These are phyloP conservation scores for Suillus ampliporus DNA, from an alignment of 768 basidiomycete species.

Conservation along the genomic window DNA sequence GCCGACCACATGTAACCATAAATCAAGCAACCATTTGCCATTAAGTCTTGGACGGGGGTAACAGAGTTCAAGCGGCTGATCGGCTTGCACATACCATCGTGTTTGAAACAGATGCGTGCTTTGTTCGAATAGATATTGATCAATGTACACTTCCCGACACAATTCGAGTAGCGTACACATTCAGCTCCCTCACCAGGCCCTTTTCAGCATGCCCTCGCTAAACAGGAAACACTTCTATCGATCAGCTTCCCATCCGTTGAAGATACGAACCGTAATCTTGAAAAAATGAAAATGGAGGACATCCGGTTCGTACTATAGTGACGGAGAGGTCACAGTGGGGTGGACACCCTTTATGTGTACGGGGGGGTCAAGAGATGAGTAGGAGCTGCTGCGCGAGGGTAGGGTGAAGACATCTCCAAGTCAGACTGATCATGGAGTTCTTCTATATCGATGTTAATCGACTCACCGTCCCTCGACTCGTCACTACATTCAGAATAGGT, in stretches of 20 bases:
- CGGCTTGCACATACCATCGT: no score
- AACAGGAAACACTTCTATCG: no score
- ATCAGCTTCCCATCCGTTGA: conserved; percentile 2
- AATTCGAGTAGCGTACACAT: not conserved
- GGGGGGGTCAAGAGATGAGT: not conserved
- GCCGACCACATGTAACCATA: no score
- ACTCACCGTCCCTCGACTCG: no score
- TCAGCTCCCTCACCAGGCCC: not conserved
- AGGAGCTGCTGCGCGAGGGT: not conserved
- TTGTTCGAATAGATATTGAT: not conserved
- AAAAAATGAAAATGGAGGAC: not conserved
- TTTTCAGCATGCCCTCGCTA: no score
- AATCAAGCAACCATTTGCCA: no score
- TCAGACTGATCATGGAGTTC: no score
- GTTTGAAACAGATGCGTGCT: not conserved
- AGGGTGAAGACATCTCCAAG: not conserved
- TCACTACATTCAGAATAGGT: no score
- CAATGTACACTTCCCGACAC: not conserved
- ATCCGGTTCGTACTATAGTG: not conserved
- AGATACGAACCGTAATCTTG: not conserved
- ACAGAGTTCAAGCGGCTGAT: no score
- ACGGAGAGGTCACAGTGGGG: no score
- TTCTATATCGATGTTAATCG: no score
- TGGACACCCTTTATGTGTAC: not conserved
- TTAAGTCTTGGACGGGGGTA: no score